Conservation (phyloP, 176 grass and related monocot species). For the Phyllostachys edulis region DNA sequence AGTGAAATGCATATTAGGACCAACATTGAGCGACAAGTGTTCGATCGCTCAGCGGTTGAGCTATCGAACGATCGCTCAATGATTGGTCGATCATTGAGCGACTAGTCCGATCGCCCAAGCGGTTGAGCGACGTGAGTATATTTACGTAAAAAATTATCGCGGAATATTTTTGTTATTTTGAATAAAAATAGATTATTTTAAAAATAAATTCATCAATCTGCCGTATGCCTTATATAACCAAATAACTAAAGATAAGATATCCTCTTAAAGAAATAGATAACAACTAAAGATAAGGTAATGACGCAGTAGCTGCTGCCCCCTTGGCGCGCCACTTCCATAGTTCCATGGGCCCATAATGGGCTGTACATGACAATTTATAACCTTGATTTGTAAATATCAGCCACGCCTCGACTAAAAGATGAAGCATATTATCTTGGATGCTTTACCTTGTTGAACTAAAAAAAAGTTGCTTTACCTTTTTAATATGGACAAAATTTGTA, state of each 20-base stretch:
- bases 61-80: no score
- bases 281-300: background rate
- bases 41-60: no score
- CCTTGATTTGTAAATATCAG: constrained; percentile 22
- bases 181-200: no score
- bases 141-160: no score
- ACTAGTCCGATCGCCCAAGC: no score
- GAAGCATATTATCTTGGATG: background rate
- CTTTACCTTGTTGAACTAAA: background rate
- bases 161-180: no score
- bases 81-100: no score
- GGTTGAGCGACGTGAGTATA: no score
- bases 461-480: background rate
- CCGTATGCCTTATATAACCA: background rate
- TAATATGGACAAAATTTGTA: background rate
- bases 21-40: no score
- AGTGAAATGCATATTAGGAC: no score
- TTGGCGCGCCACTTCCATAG: background rate
- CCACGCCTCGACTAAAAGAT: background rate
- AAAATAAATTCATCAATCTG: no score
- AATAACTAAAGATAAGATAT: background rate
- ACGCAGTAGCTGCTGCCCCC: background rate
- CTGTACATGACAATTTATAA: background rate
- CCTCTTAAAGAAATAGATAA: background rate
- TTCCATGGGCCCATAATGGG: background rate